A percentile compares a stretch with the other conserved stretches of the same genome.
phyloP scores from a whole-genome alignment of 164 flowering plant genomes.

The Macadamia integrifolia region DNA sequence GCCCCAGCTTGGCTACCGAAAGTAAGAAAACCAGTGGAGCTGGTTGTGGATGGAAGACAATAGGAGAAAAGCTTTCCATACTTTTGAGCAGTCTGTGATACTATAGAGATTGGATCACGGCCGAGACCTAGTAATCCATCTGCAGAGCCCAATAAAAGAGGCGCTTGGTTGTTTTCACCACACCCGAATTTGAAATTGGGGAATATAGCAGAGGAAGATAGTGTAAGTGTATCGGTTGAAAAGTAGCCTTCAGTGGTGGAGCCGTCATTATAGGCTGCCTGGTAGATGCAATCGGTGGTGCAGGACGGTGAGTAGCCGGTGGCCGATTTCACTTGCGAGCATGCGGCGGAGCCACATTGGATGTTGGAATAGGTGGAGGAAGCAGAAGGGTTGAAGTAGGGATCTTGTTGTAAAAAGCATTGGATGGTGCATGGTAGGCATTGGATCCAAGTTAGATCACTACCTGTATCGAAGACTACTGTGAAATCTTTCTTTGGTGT shows the following conservation, averaged over 20 bases:
- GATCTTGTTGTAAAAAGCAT: too few species aligned
- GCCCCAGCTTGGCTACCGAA: constrained; percentile 9
- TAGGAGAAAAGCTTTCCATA: constrained; percentile 12
- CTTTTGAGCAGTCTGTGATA: not conserved
- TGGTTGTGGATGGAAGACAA: constrained; percentile 18
- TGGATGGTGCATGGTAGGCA: too few species aligned
- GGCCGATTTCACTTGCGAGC: too few species aligned
- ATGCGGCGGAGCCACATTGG: constrained; percentile 11
- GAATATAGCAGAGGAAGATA: constrained; percentile 2
- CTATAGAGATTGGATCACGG: not conserved
- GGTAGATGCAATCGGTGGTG: not conserved
- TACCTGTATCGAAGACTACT: too few species aligned
- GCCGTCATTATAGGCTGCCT: not conserved
- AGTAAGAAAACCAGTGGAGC: constrained; percentile 10
- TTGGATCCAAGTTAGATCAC: too few species aligned
- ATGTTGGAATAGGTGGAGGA: too few species aligned
- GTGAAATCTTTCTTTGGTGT: too few species aligned
- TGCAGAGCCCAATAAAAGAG: not conserved
- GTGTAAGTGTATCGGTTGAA: constrained; percentile 1
- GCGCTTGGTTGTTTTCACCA: not conserved
- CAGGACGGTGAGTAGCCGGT: too few species aligned
- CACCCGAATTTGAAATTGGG: constrained; percentile 4
- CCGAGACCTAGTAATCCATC: constrained; percentile 8
- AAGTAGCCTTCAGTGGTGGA: constrained; percentile 2
- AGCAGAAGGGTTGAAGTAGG: too few species aligned